These are phyloP conservation scores for Apiospora rasikravindrae DNA, from an alignment of 2,329 filamentous ascomycete genomes.

Conservation along the genomic window DNA sequence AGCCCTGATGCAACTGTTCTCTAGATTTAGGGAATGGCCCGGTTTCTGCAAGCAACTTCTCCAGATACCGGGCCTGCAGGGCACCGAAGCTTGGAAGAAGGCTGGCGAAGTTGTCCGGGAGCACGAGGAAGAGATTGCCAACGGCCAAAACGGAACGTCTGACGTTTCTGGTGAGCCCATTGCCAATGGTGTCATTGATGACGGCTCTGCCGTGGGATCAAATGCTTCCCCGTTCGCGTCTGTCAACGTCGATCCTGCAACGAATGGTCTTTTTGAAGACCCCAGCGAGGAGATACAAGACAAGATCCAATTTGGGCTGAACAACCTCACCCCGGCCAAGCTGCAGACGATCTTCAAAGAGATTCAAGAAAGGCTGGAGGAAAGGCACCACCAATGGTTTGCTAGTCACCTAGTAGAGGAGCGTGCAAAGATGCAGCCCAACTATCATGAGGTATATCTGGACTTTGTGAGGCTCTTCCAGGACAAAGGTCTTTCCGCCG, in stretches of 20 bases:
- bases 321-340: constrained; percentile 93
- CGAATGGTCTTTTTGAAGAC: constrained; percentile 73
- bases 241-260: constrained; percentile 74
- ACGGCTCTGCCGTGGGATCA: constrained; percentile 62
- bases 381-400: constrained; percentile 93
- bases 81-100: constrained; percentile 83
- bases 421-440: constrained; percentile 95
- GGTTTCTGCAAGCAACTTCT: constrained; percentile 87
- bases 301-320: constrained; percentile 92
- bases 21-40: constrained; percentile 90
- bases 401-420: constrained; percentile 94
- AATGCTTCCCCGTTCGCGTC: constrained; percentile 76
- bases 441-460: constrained; percentile 92
- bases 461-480: constrained; percentile 85
- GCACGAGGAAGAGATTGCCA: constrained; percentile 64
- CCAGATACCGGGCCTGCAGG: constrained; percentile 79
- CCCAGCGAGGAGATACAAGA: constrained; percentile 86
- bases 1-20: constrained; percentile 86
- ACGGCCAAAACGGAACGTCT: constrained; percentile 58
- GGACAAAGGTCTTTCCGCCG: constrained; percentile 78
- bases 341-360: constrained; percentile 84
- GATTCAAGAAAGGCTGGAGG: constrained; percentile 77
- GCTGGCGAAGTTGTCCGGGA: constrained; percentile 81
- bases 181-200: constrained; percentile 74
- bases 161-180: constrained; percentile 49